Percentiles rank a stretch among this genome's conserved stretches.
phyloP scores from a whole-genome alignment of 208 protist species.

The Acanthamoeba divionensis region DNA sequence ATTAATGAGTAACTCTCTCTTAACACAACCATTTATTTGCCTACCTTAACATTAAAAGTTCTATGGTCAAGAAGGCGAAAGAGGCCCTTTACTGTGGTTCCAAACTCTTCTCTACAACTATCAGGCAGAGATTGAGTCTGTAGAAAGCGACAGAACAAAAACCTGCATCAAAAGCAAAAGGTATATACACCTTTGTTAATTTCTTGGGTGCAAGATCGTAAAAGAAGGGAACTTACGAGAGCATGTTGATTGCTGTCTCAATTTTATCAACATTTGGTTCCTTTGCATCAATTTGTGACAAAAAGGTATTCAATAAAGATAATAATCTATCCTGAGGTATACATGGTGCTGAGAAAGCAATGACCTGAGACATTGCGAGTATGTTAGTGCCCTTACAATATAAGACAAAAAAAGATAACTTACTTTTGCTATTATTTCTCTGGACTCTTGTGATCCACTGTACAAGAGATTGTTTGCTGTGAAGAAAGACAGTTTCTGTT shows the following conservation, averaged over 20 bases:
- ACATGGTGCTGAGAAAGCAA: background rate
- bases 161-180: background rate
- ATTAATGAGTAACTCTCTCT: background rate
- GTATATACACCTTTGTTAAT: background rate
- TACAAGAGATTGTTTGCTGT: conserved; percentile 1
- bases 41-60: background rate
- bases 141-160: conserved; percentile 16
- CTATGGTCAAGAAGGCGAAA: background rate
- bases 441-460: conserved; percentile 26
- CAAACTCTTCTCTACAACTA: conserved; percentile 16
- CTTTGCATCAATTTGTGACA: conserved; percentile 2
- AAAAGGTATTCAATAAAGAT: background rate
- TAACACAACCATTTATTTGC: background rate
- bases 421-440: background rate
- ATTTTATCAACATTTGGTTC: conserved; percentile 43
- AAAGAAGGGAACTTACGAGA: background rate
- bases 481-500: background rate
- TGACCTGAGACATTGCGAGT: background rate
- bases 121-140: conserved; percentile 11
- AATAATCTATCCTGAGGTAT: background rate
- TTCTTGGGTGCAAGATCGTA: background rate
- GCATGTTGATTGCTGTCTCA: conserved; percentile 10
- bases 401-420: too few relatives aligned
- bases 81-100: background rate
- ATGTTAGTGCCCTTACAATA: too few relatives aligned